phyloP scores from a whole-genome alignment of 1,139 yeast species.

The Arxiozyma slooffiae region DNA sequence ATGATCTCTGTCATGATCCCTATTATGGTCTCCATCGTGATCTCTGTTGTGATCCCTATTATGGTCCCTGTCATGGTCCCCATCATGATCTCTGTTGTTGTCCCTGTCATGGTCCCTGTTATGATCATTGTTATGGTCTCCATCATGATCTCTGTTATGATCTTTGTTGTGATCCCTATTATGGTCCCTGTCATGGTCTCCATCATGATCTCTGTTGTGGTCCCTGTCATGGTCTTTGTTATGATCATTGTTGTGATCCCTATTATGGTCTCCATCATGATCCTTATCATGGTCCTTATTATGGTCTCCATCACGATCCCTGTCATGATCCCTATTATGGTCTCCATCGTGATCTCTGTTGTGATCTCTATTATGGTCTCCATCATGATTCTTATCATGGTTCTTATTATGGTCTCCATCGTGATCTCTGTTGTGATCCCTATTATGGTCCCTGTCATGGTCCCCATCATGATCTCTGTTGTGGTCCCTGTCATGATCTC shows the following conservation, averaged over 20 bases:
- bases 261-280: background rate
- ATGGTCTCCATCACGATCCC: background rate
- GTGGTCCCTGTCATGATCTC: background rate
- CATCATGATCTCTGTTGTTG: background rate
- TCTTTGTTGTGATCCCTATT: background rate
- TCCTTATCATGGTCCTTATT: constrained; percentile 1
- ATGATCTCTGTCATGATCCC: background rate
- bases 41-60: background rate
- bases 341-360: background rate
- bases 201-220: background rate
- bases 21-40: background rate
- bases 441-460: background rate
- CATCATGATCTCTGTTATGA: background rate
- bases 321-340: background rate
- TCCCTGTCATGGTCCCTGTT: background rate
- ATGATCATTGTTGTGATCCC: background rate
- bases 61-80: background rate
- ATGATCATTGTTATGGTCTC: background rate
- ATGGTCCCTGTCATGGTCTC: background rate
- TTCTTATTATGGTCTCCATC: background rate
- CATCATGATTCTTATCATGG: background rate
- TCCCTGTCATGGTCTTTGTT: background rate
- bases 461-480: background rate
- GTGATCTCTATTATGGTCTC: background rate
- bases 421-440: background rate